Evolutionary conservation across 148 eudicot species (phyloP).

Genomic region (Arctostaphylos glauca): DNA sequence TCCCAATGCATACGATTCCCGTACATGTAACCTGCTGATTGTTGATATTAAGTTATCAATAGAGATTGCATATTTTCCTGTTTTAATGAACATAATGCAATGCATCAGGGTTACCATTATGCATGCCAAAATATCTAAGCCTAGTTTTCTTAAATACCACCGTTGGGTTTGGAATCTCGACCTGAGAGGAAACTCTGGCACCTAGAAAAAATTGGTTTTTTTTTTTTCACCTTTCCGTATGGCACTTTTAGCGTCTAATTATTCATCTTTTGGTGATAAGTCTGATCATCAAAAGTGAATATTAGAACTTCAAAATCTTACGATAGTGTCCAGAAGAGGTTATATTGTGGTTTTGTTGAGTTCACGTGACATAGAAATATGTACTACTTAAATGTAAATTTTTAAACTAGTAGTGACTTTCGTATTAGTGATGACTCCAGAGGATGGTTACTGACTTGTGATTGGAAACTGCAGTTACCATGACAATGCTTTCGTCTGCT

Average conservation of each 20-base stretch:
- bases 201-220: neutral
- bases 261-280: too few relatives aligned
- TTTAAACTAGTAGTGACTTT: neutral
- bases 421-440: neutral
- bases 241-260: neutral
- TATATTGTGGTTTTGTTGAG: neutral
- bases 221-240: neutral
- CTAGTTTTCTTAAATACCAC: neutral
- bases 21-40: neutral
- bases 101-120: neutral
- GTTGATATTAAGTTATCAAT: neutral
- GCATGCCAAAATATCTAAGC: neutral
- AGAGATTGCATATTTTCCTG: neutral
- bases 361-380: neutral
- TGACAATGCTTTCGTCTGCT: conserved; percentile 52
- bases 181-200: neutral
- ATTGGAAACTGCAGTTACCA: conserved; percentile 49
- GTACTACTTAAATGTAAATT: neutral
- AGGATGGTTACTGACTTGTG: neutral
- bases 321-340: neutral
- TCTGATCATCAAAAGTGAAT: neutral
- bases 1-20: neutral
- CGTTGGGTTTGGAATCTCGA: too few relatives aligned
- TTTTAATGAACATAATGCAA: neutral
- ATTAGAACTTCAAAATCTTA: neutral